These are phyloP conservation scores for Eragrostis curvula DNA, from an alignment of 176 grass and related monocot genomes.

Conservation along the genomic window DNA sequence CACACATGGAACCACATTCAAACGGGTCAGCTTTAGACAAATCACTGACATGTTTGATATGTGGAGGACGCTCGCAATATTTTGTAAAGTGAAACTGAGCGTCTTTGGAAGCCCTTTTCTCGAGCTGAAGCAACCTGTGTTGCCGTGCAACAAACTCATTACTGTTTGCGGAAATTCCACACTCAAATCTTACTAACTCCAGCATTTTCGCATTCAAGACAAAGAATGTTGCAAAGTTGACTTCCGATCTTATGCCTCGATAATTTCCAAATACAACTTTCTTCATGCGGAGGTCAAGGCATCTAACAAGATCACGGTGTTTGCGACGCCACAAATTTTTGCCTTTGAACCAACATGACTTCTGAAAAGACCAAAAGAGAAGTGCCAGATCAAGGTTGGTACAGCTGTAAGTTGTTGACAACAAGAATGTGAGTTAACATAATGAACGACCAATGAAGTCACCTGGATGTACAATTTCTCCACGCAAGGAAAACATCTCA, in stretches of 20 bases:
- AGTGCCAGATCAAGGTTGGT: neutral
- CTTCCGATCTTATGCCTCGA: neutral
- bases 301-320: neutral
- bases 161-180: neutral
- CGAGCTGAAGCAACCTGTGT: neutral
- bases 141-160: neutral
- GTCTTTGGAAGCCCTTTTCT: neutral
- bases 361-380: neutral
- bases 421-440: neutral
- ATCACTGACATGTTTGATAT: neutral
- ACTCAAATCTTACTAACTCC: neutral
- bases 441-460: neutral
- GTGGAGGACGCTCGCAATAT: no score
- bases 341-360: no score
- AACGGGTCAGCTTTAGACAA: neutral
- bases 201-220: neutral
- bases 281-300: neutral
- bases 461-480: constrained; percentile 17
- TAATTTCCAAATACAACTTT: neutral
- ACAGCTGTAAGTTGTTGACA: no score
- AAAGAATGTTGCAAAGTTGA: neutral
- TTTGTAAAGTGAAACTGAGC: neutral
- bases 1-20: no score
- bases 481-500: neutral
- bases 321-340: neutral